Base-by-base conservation (phyloP, 306 rosid species). In the Pterocarpus santalinus region DNA sequence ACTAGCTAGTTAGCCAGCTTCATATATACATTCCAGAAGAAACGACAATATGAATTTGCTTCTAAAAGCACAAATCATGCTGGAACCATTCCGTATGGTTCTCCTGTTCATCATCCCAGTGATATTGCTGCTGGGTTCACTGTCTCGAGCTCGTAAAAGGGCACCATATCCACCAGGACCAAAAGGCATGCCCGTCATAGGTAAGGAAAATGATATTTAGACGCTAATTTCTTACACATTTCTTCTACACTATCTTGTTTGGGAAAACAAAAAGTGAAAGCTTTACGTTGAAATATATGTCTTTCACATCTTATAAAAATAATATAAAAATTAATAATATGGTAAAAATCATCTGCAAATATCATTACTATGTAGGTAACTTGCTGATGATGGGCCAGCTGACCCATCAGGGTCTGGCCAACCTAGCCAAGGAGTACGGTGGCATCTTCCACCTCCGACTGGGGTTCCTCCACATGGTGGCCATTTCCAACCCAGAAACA, bases 91-190 rank as follows among this genome's bases (percentile, higher is more conserved):
- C 6, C 22, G 71, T 3, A 61, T 76, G 69, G 30, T 60, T 0
- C 28, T 82, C 10, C 12, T 87, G 8, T 36, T 90, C 33, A 33
- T 84, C 2, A 0, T 80, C 65, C 82, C 92, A 11, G 5, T 90
- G 0, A n/a, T 80, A 6, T 41, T 93, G 13, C 10, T 87, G 2
- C 5, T 87, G 44, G 84, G 77, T 7, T 43, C 85, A 7, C 3
- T 79, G 1, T 34, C 81, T 41, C 7, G 79, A 22, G 73, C 35
- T 11, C 80, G 86, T 10, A 34, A 78, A 62, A 85, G 75, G 0
- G 36, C 84, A 4, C 88, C 89, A 0, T 90, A 80, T 71, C 98
- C 98, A 0, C 98, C 98, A 0, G 98, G 98, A 2, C 98, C 98
- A 0, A 88, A 62, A 34, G 97, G 97, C 1, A 35, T 92, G 0